A percentile compares a stretch with the other conserved stretches of the same genome.
Evolutionary conservation across 306 rosid genomes (phyloP).

Genomic region (Prunus mume): DNA sequence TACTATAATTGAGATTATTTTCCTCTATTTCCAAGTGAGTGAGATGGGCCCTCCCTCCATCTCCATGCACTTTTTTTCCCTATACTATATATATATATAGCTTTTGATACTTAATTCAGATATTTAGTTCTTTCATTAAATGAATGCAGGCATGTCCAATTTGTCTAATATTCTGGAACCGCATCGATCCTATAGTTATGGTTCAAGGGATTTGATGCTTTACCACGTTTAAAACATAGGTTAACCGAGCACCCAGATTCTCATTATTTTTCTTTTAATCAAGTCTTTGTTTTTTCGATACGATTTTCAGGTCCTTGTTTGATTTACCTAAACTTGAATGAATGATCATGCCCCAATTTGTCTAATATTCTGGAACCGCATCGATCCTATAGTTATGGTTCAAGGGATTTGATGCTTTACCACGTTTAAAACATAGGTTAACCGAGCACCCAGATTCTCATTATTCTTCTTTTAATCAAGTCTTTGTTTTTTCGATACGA

Average conservation of each 20-base stretch:
- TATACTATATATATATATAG: not conserved
- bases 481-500: not conserved
- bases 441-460: not conserved
- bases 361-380: not conserved
- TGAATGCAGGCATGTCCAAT: not conserved
- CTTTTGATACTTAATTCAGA: not conserved
- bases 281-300: not conserved
- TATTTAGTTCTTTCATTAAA: not conserved
- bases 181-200: not conserved
- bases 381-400: not conserved
- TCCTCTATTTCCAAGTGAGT: not conserved
- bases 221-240: not conserved
- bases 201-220: not conserved
- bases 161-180: not conserved
- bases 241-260: not conserved
- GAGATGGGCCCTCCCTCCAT: not conserved
- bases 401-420: not conserved
- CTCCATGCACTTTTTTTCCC: no score
- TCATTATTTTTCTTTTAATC: not conserved
- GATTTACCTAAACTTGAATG: constrained; percentile 9
- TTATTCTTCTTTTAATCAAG: not conserved
- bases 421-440: not conserved
- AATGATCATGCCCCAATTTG: constrained; percentile 3
- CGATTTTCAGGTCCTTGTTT: not conserved
- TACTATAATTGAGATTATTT: not conserved